These are phyloP conservation scores for Sclerotinia subarctica DNA, from an alignment of 2,329 filamentous ascomycete species.

Conservation along the genomic window DNA sequence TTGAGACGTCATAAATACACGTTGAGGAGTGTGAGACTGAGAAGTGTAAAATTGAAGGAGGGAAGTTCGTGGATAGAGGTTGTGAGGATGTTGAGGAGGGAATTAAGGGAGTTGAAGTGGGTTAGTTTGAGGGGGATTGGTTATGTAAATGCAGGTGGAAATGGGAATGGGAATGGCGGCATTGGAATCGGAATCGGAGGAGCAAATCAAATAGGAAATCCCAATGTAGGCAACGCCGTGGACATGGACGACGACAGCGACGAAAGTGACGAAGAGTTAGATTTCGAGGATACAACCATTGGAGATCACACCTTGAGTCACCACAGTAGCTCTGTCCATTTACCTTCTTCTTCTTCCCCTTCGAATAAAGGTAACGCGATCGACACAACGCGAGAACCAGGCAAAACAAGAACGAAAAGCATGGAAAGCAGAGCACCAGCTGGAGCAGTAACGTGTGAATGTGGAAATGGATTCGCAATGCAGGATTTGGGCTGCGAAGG, in stretches of 20 bases:
- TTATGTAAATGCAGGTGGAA: slow-evolving; percentile 43
- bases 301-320: slow-evolving; percentile 15
- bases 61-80: slow-evolving; percentile 61
- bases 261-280: not conserved
- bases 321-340: slow-evolving; percentile 16
- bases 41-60: slow-evolving; percentile 58
- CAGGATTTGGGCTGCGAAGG: slow-evolving; percentile 9
- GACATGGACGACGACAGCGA: slow-evolving; percentile 6
- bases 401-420: too few species aligned
- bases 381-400: not conserved
- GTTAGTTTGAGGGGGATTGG: slow-evolving; percentile 60
- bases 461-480: slow-evolving; percentile 12
- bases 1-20: slow-evolving; percentile 53
- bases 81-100: slow-evolving; percentile 51
- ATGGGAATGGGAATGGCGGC: not conserved
- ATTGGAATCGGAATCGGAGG: not conserved
- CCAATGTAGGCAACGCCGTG: not conserved
- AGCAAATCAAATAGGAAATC: not conserved
- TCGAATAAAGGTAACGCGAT: not conserved
- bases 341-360: not conserved
- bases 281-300: slow-evolving; percentile 15
- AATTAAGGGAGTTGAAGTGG: slow-evolving; percentile 58
- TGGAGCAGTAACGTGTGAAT: not conserved
- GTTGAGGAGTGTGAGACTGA: slow-evolving; percentile 56
- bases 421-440: not conserved